A percentile compares a stretch with the other conserved stretches of the same genome.
phyloP scores from a whole-genome alignment of 176 grass and related monocot genomes.

The Rhynchospora tenuis region DNA sequence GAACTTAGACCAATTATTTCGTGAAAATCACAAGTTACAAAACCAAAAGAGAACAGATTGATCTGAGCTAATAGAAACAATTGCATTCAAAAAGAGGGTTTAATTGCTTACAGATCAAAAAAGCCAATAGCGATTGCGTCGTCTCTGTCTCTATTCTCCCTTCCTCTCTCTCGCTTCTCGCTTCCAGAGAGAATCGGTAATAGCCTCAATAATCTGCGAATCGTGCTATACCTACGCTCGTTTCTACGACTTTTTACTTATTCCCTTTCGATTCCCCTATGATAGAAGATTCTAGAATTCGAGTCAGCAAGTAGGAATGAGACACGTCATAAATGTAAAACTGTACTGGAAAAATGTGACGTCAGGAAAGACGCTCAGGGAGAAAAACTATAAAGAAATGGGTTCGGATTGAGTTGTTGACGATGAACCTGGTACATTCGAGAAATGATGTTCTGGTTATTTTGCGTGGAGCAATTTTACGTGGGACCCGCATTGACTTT shows the following conservation, averaged over 20 bases:
- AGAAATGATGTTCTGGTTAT: background rate
- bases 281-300: conserved; percentile 16
- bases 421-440: background rate
- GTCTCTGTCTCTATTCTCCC: conserved; percentile 15
- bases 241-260: conserved; percentile 13
- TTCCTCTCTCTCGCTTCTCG: background rate
- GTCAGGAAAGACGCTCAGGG: background rate
- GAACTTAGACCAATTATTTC: background rate
- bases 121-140: conserved; percentile 3
- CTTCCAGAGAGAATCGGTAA: conserved; percentile 13
- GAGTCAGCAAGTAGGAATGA: background rate
- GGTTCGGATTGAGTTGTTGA: background rate
- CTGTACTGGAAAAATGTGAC: background rate
- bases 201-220: conserved; percentile 13
- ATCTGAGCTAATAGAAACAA: conserved; percentile 10
- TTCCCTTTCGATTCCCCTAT: background rate
- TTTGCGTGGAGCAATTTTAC: background rate
- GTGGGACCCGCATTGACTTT: background rate
- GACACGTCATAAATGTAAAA: conserved; percentile 2
- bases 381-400: background rate
- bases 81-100: background rate
- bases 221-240: background rate
- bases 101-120: conserved; percentile 26
- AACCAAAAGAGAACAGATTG: conserved; percentile 5
- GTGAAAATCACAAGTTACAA: background rate